Evolutionary conservation across 371 early-diverging fungal species (phyloP).

Genomic region (Mucor racemosus): DNA sequence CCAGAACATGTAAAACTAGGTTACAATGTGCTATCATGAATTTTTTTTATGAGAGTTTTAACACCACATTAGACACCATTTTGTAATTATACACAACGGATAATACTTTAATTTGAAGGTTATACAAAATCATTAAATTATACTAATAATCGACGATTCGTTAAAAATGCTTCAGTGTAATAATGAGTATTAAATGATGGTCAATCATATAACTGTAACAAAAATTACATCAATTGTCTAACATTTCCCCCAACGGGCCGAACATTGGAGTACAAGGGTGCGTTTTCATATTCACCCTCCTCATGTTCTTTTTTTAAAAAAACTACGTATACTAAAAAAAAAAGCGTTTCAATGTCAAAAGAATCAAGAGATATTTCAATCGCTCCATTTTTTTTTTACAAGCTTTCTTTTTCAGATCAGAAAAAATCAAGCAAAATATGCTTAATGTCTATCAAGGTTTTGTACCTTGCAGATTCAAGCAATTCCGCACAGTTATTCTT

Average conservation of each 20-base stretch:
- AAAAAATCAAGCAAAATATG: not conserved
- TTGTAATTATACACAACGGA: not conserved
- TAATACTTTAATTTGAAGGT: not conserved
- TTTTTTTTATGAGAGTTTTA: not conserved
- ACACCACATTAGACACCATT: not conserved
- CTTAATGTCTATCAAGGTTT: not conserved
- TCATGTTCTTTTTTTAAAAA: not conserved
- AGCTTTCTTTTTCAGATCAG: not conserved
- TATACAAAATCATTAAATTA: not conserved
- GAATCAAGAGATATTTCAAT: not conserved
- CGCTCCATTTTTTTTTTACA: too few relatives aligned
- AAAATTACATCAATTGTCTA: not conserved
- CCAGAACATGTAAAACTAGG: too few relatives aligned
- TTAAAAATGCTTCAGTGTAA: not conserved
- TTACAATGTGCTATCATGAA: too few relatives aligned
- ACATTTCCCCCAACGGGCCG: not conserved
- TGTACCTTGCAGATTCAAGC: not conserved
- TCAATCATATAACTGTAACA: not conserved
- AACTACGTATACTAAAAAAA: not conserved
- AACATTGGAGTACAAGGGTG: not conserved
- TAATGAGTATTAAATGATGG: not conserved
- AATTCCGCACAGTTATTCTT: not conserved
- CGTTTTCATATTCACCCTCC: not conserved
- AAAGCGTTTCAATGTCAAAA: not conserved
- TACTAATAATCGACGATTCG: not conserved